phyloP scores from a whole-genome alignment of 805 yeast species.

The Nakazawaea ishiwadae region DNA sequence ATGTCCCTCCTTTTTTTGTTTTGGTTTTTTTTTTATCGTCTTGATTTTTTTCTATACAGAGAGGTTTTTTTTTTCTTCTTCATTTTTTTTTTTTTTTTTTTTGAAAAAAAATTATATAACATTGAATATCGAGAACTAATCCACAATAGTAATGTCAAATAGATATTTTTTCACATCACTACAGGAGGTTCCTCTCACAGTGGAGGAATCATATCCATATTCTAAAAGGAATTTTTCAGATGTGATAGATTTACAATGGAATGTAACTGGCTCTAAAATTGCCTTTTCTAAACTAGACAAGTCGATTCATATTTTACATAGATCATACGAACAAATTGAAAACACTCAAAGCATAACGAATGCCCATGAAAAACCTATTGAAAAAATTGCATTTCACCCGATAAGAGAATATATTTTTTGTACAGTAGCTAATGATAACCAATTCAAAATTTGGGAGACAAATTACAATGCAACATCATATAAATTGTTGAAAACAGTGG shows the following conservation, averaged over 20 bases:
- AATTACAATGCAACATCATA: constrained; percentile 24
- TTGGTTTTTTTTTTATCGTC: too few species aligned
- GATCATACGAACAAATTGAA: constrained; percentile 20
- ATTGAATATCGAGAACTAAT: background rate
- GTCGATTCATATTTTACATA: constrained; percentile 28
- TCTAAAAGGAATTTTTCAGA: constrained; percentile 20
- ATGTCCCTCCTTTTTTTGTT: background rate
- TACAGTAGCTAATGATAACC: constrained; percentile 39
- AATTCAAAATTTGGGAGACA: constrained; percentile 38
- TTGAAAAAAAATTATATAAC: background rate
- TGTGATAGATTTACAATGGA: constrained; percentile 33
- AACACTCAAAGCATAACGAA: constrained; percentile 33
- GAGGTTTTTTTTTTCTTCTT: background rate
- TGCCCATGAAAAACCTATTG: constrained; percentile 37
- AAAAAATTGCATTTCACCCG: constrained; percentile 42
- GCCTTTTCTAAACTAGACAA: constrained; percentile 39
- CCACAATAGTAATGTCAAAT: constrained; percentile 2
- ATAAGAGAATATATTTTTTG: constrained; percentile 34
- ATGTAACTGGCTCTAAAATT: constrained; percentile 36
- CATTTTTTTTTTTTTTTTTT: background rate
- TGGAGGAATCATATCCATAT: constrained; percentile 2
- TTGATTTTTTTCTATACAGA: background rate
- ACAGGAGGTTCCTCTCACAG: background rate
- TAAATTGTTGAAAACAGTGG: constrained; percentile 13
- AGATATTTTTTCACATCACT: constrained; percentile 8